Evolutionary conservation across 2,329 filamentous ascomycete genomes (phyloP), one percentile per base, ranked within the genome.

Genomic region (Cladobotryum protrusum): DNA sequence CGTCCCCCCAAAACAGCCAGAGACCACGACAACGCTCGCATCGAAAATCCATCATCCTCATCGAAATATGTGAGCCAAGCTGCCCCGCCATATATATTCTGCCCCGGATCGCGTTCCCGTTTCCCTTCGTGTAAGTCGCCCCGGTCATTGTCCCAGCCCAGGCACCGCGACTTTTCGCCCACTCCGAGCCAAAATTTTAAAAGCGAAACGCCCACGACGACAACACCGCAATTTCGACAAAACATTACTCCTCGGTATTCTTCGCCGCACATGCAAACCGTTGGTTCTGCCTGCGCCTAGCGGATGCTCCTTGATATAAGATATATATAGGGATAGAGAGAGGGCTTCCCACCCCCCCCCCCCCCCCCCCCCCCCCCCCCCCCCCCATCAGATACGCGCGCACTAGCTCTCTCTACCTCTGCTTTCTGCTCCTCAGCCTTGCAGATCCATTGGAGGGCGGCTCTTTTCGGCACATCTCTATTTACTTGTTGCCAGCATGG

Each of bases 71-170:
- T 29, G 24, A 29, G 24, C 24, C 24, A 29, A 29, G 24, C 24
- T 29, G 24, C 24, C 24, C 24, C 24, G 24, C 24, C 24, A 29
- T 29, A 29, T 24, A 24, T 8, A 29, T 29, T 29, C 6, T 29
- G 11, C 24, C 24, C 24, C 24, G 24, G 52, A 52, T 49, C 44
- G 42, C 55, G 53, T 53, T 40, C 52, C 48, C 43, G 52, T 45
- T 49, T 48, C 45, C 49, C 57, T 49, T 55, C 63, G 63, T 67
- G 62, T 66, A 67, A 67, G 64, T 67, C 63, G 56, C 53, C 49
- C 24, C 24, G 24, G 24, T 29, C 24, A 29, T 29, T 29, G 24
- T 29, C 24, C 24, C 24, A 33, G 29, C 40, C 42, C 53, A 52
- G 54, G 47, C 49, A 50, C 52, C 54, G 54, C 54, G 54, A 54